Evolutionary conservation across 352 stramenopile species (phyloP).

Genomic region (Aphanomyces stellatus): DNA sequence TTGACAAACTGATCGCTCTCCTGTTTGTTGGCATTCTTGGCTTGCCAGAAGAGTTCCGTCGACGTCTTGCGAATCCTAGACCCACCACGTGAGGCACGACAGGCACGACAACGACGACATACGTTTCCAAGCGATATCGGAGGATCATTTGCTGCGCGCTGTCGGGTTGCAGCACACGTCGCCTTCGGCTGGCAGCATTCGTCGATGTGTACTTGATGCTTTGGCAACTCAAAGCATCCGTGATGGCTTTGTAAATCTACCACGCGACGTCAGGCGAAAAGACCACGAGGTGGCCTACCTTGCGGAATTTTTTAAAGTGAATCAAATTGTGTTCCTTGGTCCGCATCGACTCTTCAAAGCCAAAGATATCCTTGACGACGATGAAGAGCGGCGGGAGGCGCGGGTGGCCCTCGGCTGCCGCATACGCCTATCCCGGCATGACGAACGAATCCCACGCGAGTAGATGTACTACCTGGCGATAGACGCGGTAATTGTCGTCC

Average conservation of each 20-base stretch:
- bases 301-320: slow-evolving; percentile 82
- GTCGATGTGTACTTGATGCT: slow-evolving; percentile 67
- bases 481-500: slow-evolving; percentile 82
- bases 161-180: not conserved
- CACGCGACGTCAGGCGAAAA: too few species aligned
- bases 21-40: slow-evolving; percentile 79
- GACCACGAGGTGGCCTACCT: too few species aligned
- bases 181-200: slow-evolving; percentile 5
- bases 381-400: slow-evolving; percentile 78
- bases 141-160: slow-evolving; percentile 49
- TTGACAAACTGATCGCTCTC: slow-evolving; percentile 86
- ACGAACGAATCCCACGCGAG: too few species aligned
- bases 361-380: slow-evolving; percentile 82
- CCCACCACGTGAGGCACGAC: slow-evolving; percentile 1
- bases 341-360: slow-evolving; percentile 81
- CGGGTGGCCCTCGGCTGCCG: slow-evolving; percentile 62
- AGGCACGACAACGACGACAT: slow-evolving; percentile 22
- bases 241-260: slow-evolving; percentile 65
- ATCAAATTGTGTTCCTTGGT: slow-evolving; percentile 75
- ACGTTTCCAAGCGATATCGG: slow-evolving; percentile 77
- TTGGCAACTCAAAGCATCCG: slow-evolving; percentile 59
- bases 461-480: slow-evolving; percentile 52
- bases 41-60: slow-evolving; percentile 73
- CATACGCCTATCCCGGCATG: slow-evolving; percentile 32
- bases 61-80: slow-evolving; percentile 75